phyloP scores from a whole-genome alignment of 2,329 filamentous ascomycete genomes.

The Aspergillus sp. region DNA sequence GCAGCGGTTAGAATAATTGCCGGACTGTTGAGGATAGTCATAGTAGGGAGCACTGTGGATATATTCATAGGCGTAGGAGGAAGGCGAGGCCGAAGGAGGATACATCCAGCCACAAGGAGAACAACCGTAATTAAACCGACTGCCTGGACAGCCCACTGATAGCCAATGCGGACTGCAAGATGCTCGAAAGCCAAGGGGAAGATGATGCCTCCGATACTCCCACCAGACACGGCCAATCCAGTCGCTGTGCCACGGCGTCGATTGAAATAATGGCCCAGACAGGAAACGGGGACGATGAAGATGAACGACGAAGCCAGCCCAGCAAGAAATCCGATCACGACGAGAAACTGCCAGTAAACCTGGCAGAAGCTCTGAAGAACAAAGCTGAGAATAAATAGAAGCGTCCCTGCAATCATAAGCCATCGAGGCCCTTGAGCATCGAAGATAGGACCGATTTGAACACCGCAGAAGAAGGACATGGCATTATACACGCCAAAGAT shows the following conservation, averaged over 20 bases:
- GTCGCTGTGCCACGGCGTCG: slow-evolving; percentile 44
- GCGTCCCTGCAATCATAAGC: background rate
- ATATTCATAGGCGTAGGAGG: background rate
- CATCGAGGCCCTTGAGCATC: background rate
- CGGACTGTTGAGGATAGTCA: background rate
- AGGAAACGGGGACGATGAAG: slow-evolving; percentile 42
- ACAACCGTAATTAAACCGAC: background rate
- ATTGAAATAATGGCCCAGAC: slow-evolving; percentile 45
- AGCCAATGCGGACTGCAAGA: background rate
- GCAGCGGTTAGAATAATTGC: background rate
- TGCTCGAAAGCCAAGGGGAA: slow-evolving; percentile 31
- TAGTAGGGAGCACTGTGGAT: background rate
- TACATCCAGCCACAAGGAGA: background rate
- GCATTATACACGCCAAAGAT: background rate
- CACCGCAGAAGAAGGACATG: background rate
- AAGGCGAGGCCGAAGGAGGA: background rate
- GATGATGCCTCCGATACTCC: slow-evolving; percentile 49
- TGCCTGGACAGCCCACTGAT: background rate
- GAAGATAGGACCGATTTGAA: background rate
- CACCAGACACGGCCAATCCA: slow-evolving; percentile 44
- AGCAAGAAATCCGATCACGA: slow-evolving; percentile 17
- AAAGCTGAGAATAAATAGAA: background rate
- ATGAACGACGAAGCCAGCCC: slow-evolving; percentile 34
- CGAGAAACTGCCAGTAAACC: slow-evolving; percentile 50
- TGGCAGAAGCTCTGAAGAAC: slow-evolving; percentile 44